Evolutionary conservation across 2,329 filamentous ascomycete species (phyloP), one percentile per base, ranked within the genome.

Genomic region (Daldinia sp.): DNA sequence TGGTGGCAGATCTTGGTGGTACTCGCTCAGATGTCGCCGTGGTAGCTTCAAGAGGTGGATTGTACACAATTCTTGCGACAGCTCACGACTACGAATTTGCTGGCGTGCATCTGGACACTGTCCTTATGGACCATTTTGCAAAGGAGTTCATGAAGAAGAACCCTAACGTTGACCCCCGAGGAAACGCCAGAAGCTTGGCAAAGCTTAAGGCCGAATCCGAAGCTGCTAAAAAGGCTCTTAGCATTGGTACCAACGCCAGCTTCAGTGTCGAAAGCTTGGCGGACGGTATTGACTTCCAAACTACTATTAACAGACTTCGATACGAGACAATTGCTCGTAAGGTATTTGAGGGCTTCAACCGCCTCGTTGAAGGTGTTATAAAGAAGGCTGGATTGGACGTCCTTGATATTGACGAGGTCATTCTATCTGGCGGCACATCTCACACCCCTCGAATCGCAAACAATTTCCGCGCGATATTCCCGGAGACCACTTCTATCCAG

Each of bases 101-200:
- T 63, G 96, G 96, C 77, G 87, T 89, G 39, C 90, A 94, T 73
- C 87, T 99, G 64, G 96, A 99, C 84, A 88, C 96, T 80, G 92
- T 95, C 56, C 87, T 99, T 66, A 92, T 97, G 79, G 95, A 99
- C 80, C 91, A 98, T 86, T 98, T 98, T 75, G 92, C 95, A 75
- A 99, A 99, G 87, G 96, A 99, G 82, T 99, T 99, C 84, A 88
- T 96, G 78, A 98, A 99, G 89, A 97, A 97, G 87, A 89, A 98
- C 88, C 91, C 90, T 84, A 82, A 81, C 39, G 89, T 89, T 65
- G 96, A 98, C 81, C 96, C 96, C 23, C 89, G 94, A 74, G 87
- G 90, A 78, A 93, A 96, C 79, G 86, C 90, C 62, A 90, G 90
- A 76, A 92, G 92, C 76, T 84, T 98, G 75, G 94, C 96, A 69